Evolutionary conservation across 768 basidiomycete genomes (phyloP).

Genomic region (Pseudohyphozyma bogoriensis): DNA sequence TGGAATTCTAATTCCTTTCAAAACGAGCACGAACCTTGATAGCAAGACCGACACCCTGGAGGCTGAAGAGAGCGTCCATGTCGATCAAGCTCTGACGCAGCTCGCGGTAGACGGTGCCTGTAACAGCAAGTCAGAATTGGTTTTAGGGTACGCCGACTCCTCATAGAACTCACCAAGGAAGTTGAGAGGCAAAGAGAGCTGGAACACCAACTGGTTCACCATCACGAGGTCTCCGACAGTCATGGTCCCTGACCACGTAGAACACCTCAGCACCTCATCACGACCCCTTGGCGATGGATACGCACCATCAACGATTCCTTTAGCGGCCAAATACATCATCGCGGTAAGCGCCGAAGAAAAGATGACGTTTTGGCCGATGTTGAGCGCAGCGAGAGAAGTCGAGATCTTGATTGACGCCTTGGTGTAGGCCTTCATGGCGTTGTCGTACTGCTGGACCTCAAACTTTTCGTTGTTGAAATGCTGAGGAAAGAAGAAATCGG

Average conservation of each 20-base stretch:
- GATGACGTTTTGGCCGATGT: constrained; percentile 93
- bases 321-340: constrained; percentile 93
- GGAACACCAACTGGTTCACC: constrained; percentile 98
- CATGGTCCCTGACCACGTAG: constrained; percentile 69
- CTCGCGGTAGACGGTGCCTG: constrained; percentile 85
- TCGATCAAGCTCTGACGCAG: constrained; percentile 90
- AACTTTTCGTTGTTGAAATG: constrained; percentile 95
- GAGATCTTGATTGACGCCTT: constrained; percentile 88
- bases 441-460: constrained; percentile 85
- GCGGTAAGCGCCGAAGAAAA: constrained; percentile 86
- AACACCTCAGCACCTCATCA: not conserved
- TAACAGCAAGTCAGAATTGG: not conserved
- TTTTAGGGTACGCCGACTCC: too few species aligned
- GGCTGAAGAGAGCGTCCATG: constrained; percentile 89
- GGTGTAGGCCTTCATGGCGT: constrained; percentile 74
- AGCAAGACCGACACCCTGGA: constrained; percentile 57
- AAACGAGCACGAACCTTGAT: constrained; percentile 37
- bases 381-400: constrained; percentile 82
- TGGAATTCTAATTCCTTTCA: not conserved
- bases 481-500: not conserved
- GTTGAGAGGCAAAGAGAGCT: constrained; percentile 88
- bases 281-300: not conserved
- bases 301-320: constrained; percentile 81
- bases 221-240: constrained; percentile 97
- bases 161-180: constrained; percentile 54